Percentiles rank a stretch among this genome's conserved stretches.
These are phyloP conservation scores for Annona cherimola DNA, from an alignment of 164 flowering plant species.

Conservation along the genomic window DNA sequence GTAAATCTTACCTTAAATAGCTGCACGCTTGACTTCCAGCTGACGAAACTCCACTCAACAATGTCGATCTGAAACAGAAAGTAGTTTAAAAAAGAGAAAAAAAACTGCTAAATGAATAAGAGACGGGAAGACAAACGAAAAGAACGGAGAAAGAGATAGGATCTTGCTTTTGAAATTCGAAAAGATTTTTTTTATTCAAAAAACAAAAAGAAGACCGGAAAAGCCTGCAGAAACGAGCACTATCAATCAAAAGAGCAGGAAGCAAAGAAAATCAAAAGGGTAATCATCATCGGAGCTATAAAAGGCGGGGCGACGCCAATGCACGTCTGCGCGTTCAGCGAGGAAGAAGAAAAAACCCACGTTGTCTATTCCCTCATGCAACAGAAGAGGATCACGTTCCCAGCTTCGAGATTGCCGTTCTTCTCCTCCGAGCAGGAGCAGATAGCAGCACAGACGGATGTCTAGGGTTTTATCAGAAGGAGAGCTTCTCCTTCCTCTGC, in stretches of 20 bases:
- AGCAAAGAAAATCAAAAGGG: neutral
- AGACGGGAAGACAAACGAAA: neutral
- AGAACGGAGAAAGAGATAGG: neutral
- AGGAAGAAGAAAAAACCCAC: neutral
- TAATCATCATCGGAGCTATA: neutral
- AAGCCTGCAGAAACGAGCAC: neutral
- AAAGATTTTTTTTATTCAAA: neutral
- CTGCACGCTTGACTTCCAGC: neutral
- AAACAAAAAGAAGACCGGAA: neutral
- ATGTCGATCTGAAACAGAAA: constrained; percentile 6
- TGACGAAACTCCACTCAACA: neutral
- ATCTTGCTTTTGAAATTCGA: neutral
- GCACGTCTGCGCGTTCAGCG: neutral
- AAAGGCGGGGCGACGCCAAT: neutral
- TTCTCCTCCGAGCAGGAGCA: too few relatives aligned
- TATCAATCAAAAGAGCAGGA: neutral
- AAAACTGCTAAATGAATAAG: neutral
- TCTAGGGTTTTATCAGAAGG: neutral
- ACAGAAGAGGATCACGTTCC: neutral
- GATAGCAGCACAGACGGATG: too few relatives aligned
- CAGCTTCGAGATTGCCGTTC: neutral
- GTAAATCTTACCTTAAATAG: neutral
- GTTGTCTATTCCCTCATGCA: neutral
- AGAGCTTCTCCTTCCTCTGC: neutral
- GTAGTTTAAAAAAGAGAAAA: too few relatives aligned